phyloP scores from a whole-genome alignment of 371 early-diverging fungal genomes.

The Zychaea mexicana region DNA sequence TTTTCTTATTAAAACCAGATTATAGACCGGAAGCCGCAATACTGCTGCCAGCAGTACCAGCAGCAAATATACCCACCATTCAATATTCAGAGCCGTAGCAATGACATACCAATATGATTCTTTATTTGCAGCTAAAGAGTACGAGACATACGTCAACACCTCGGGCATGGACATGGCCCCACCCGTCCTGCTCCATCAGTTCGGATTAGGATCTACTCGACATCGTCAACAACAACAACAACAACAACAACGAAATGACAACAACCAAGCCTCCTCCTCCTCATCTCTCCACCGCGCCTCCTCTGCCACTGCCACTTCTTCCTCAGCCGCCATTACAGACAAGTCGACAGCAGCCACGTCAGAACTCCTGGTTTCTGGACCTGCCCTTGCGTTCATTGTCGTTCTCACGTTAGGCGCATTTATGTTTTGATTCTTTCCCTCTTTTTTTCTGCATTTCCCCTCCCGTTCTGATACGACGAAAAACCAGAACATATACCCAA shows the following conservation, averaged over 20 bases:
- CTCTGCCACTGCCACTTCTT: neutral
- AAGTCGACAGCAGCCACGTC: neutral
- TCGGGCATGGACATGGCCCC: slow-evolving; percentile 2
- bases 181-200: neutral
- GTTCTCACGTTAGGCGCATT: slow-evolving; percentile 17
- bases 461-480: too few species aligned
- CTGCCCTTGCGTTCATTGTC: slow-evolving; percentile 20
- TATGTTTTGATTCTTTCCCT: slow-evolving; percentile 16
- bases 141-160: slow-evolving; percentile 9
- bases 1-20: neutral
- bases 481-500: too few species aligned
- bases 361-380: slow-evolving; percentile 17
- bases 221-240: neutral
- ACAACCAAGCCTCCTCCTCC: neutral
- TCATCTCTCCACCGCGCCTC: too few species aligned
- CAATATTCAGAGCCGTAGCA: slow-evolving; percentile 8
- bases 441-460: neutral
- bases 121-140: slow-evolving; percentile 13
- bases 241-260: too few species aligned
- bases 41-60: neutral
- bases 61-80: neutral
- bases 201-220: slow-evolving; percentile 1
- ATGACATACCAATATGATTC: slow-evolving; percentile 6
- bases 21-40: neutral
- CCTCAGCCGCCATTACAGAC: neutral